Evolutionary conservation across 345 rosid species (phyloP).

Genomic region (Eucalyptus virginea): DNA sequence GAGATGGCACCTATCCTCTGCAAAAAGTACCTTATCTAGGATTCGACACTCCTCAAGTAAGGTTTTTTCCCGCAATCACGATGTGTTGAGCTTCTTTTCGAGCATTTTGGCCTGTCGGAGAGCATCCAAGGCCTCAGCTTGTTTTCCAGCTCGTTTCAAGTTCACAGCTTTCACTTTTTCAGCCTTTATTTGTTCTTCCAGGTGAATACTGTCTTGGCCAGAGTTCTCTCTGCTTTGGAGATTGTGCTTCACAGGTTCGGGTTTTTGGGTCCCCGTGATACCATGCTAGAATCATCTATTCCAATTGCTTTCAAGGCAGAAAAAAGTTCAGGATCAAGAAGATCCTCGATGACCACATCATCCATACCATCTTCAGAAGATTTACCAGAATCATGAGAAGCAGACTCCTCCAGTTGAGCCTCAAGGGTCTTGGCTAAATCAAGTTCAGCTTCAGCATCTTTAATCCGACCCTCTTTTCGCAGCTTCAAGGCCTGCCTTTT

Average conservation of each 20-base stretch:
- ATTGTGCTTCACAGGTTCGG: conserved; percentile 8
- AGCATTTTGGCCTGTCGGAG: conserved; percentile 62
- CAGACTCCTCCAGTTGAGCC: conserved; percentile 60
- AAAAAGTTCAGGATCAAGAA: conserved; percentile 89
- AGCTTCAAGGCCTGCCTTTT: conserved; percentile 85
- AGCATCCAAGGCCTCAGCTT: conserved; percentile 84
- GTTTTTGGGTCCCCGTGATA: conserved; percentile 9
- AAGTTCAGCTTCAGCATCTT: conserved; percentile 89
- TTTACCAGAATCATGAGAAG: conserved; percentile 27
- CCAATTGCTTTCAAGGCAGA: conserved; percentile 77
- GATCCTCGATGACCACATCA: conserved; percentile 60
- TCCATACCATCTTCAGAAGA: conserved; percentile 16
- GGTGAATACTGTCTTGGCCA: conserved; percentile 38
- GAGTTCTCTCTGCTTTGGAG: conserved; percentile 13
- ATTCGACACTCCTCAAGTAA: neutral
- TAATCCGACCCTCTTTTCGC: conserved; percentile 63
- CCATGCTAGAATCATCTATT: conserved; percentile 20
- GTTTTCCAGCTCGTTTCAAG: conserved; percentile 77
- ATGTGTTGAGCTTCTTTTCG: conserved; percentile 58
- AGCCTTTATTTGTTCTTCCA: conserved; percentile 71
- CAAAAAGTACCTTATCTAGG: neutral
- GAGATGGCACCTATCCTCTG: neutral
- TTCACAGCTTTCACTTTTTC: conserved; percentile 73
- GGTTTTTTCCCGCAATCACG: conserved; percentile 11
- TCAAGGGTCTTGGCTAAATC: conserved; percentile 88